Conservation (phyloP, 192 early-diverging fungal species). For the Coemansia nantahalensis region DNA sequence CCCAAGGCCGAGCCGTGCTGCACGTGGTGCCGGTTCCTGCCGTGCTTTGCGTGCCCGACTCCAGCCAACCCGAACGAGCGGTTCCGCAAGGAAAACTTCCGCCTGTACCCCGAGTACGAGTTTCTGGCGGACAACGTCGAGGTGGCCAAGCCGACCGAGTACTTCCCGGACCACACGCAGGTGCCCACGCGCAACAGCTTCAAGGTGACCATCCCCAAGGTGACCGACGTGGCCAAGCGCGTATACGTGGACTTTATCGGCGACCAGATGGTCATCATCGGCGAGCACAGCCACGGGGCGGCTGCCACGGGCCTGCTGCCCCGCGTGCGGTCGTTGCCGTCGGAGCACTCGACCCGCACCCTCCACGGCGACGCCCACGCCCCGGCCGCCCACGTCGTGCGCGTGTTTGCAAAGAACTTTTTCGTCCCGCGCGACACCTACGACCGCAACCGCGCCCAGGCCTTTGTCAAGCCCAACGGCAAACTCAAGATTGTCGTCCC, state of each 20-base stretch:
- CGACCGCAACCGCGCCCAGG: slow-evolving; percentile 47
- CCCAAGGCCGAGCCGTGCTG: slow-evolving; percentile 41
- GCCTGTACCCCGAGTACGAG: slow-evolving; percentile 51
- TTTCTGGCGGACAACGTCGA: slow-evolving; percentile 34
- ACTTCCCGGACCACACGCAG: slow-evolving; percentile 47
- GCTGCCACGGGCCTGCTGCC: background rate
- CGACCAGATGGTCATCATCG: slow-evolving; percentile 48
- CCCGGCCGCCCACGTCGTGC: background rate
- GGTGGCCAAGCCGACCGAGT: slow-evolving; percentile 32
- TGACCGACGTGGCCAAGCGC: slow-evolving; percentile 24
- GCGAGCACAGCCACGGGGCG: slow-evolving; percentile 22
- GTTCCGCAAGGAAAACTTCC: slow-evolving; percentile 44
- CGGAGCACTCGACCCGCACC: slow-evolving; percentile 27
- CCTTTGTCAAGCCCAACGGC: slow-evolving; percentile 50
- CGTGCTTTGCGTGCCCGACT: slow-evolving; percentile 42
- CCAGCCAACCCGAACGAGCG: slow-evolving; percentile 45
- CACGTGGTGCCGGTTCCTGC: slow-evolving; percentile 51
- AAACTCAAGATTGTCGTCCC: slow-evolving; percentile 51
- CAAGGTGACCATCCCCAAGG: slow-evolving; percentile 33
- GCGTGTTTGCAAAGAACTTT: slow-evolving; percentile 49
- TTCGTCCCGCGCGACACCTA: slow-evolving; percentile 51
- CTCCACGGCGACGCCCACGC: slow-evolving; percentile 1
- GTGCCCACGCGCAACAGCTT: slow-evolving; percentile 27
- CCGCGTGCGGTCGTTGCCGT: slow-evolving; percentile 9
- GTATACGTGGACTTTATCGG: slow-evolving; percentile 52